Conservation (phyloP, 257 asterid genomes). For the Leonotis leonurus region DNA sequence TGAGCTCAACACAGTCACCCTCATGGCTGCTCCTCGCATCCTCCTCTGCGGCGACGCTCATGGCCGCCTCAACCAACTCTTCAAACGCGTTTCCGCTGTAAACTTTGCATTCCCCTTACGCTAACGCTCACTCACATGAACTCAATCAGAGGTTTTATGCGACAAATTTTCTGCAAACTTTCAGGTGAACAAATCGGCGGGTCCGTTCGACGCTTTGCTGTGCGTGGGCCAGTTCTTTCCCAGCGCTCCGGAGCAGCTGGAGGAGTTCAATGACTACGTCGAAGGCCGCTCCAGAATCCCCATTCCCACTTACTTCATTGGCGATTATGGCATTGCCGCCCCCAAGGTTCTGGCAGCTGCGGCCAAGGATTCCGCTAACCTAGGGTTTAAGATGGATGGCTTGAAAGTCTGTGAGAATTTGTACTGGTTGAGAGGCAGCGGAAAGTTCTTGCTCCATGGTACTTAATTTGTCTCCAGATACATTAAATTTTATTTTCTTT, state of each 20-base stretch:
- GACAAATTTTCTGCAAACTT: conserved; percentile 9
- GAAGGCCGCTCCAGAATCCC: conserved; percentile 65
- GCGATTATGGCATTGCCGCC: conserved; percentile 82
- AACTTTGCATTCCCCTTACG: neutral
- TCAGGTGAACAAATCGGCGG: conserved; percentile 95
- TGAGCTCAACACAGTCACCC: neutral
- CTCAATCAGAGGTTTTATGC: neutral
- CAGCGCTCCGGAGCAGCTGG: conserved; percentile 56
- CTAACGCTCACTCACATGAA: neutral
- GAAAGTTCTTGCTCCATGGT: conserved; percentile 80
- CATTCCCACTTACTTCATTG: conserved; percentile 82
- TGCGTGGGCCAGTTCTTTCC: conserved; percentile 98
- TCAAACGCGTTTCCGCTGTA: conserved; percentile 80
- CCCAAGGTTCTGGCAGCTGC: conserved; percentile 48
- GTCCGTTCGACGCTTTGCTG: conserved; percentile 87
- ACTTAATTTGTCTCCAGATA: neutral
- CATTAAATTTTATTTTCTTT: neutral
- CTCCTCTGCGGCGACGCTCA: conserved; percentile 88
- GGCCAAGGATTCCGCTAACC: conserved; percentile 56
- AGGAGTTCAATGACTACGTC: conserved; percentile 65
- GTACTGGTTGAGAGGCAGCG: conserved; percentile 91
- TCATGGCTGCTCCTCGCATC: conserved; percentile 68
- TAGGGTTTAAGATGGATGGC: conserved; percentile 97
- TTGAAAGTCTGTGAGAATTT: conserved; percentile 69
- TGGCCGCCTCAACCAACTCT: conserved; percentile 87